These are phyloP conservation scores for Oryza australiensis DNA, from an alignment of 176 grass and related monocot genomes.

Conservation along the genomic window DNA sequence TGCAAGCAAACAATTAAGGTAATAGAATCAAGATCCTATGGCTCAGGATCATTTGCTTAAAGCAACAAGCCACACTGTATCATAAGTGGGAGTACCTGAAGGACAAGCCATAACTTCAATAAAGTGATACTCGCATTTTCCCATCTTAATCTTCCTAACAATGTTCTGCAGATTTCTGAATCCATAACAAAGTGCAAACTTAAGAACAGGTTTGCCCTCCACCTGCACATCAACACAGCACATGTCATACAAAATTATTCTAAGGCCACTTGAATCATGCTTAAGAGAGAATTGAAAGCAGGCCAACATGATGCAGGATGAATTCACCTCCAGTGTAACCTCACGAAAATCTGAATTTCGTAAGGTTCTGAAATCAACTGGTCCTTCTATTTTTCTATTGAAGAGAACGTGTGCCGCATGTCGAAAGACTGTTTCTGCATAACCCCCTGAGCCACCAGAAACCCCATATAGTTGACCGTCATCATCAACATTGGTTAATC, in stretches of 20 bases:
- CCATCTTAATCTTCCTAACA: conserved; percentile 91
- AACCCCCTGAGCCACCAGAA: conserved; percentile 91
- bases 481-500: conserved; percentile 89
- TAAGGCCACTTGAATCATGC: neutral
- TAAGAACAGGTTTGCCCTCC: conserved; percentile 80
- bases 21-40: neutral
- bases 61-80: neutral
- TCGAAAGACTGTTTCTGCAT: conserved; percentile 84
- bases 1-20: conserved; percentile 26
- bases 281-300: neutral
- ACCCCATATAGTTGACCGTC: conserved; percentile 84
- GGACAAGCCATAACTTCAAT: conserved; percentile 99
- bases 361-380: conserved; percentile 65
- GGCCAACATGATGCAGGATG: neutral
- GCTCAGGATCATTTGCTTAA: neutral
- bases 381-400: conserved; percentile 64
- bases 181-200: conserved; percentile 95
- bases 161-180: conserved; percentile 96
- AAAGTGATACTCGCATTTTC: conserved; percentile 94
- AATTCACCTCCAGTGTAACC: conserved; percentile 69
- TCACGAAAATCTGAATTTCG: conserved; percentile 92
- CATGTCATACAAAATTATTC: neutral
- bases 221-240: conserved; percentile 53
- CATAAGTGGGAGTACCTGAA: conserved; percentile 59
- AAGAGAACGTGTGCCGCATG: conserved; percentile 75